Evolutionary conservation across 495 filamentous ascomycete species (phyloP).

Genomic region (Tuber aestivum): DNA sequence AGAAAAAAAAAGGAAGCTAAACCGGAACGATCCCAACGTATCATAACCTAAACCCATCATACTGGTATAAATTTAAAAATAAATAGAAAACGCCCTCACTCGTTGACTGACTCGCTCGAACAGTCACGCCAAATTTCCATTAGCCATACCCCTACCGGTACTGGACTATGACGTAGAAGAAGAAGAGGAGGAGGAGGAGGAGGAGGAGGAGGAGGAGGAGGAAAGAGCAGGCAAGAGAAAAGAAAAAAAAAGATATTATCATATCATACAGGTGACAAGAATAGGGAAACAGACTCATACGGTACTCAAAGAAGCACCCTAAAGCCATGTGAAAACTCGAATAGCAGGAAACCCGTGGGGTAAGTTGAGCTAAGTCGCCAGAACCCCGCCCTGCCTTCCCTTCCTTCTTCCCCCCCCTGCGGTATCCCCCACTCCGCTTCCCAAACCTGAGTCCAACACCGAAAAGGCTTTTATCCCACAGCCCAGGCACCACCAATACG

Average conservation of each 20-base stretch:
- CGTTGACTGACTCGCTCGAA: neutral
- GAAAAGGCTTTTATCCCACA: neutral
- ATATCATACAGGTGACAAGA: neutral
- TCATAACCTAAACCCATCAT: neutral
- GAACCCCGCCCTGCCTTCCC: neutral
- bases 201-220: too few species aligned
- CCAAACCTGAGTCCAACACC: neutral
- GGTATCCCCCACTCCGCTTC: neutral
- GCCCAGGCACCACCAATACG: neutral
- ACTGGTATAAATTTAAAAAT: neutral
- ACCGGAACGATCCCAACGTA: neutral
- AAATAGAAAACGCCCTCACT: neutral
- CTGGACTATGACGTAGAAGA: neutral
- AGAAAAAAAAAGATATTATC: too few species aligned
- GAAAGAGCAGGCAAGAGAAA: too few species aligned
- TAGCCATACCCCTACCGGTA: neutral
- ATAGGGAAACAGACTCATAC: neutral
- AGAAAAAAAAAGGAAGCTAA: neutral
- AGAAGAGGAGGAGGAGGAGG: too few species aligned
- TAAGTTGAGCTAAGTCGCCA: neutral
- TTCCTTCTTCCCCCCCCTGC: neutral
- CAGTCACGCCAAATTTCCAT: neutral
- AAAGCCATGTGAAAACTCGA: neutral
- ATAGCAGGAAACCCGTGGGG: neutral
- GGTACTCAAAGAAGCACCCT: neutral